Percentiles rank a stretch among this genome's conserved stretches.
phyloP scores from a whole-genome alignment of 2,329 filamentous ascomycete genomes.

The Ophiostoma sp. region DNA sequence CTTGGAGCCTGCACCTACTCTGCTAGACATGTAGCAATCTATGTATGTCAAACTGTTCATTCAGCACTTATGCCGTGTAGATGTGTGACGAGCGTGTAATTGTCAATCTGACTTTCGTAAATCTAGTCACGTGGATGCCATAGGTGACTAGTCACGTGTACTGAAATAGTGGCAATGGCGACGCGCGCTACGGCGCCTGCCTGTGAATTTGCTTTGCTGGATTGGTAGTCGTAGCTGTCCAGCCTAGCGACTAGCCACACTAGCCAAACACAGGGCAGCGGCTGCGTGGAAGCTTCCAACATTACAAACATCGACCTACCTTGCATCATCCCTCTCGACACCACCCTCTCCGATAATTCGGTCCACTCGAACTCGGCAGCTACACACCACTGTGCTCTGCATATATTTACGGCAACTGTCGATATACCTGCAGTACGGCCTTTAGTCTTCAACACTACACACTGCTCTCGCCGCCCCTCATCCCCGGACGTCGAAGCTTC shows the following conservation, averaged over 20 bases:
- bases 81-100: neutral
- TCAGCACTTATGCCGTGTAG: neutral
- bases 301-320: constrained; percentile 11
- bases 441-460: neutral
- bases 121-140: neutral
- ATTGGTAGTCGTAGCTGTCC: constrained; percentile 19
- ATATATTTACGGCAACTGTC: neutral
- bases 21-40: neutral
- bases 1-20: neutral
- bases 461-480: neutral
- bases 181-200: constrained; percentile 26
- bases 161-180: constrained; percentile 8
- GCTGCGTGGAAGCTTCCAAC: constrained; percentile 20
- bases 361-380: constrained; percentile 10
- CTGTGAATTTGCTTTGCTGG: constrained; percentile 19
- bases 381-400: neutral
- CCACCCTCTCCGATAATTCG: constrained; percentile 18
- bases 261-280: constrained; percentile 12
- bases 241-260: constrained; percentile 7
- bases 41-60: neutral
- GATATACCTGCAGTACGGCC: neutral
- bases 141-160: constrained; percentile 15
- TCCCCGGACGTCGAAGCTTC: constrained; percentile 9
- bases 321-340: constrained; percentile 13
- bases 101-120: neutral